Evolutionary conservation across 345 rosid genomes (phyloP), one percentile per base, ranked within the genome.

Genomic region (Aurinia saxatilis): DNA sequence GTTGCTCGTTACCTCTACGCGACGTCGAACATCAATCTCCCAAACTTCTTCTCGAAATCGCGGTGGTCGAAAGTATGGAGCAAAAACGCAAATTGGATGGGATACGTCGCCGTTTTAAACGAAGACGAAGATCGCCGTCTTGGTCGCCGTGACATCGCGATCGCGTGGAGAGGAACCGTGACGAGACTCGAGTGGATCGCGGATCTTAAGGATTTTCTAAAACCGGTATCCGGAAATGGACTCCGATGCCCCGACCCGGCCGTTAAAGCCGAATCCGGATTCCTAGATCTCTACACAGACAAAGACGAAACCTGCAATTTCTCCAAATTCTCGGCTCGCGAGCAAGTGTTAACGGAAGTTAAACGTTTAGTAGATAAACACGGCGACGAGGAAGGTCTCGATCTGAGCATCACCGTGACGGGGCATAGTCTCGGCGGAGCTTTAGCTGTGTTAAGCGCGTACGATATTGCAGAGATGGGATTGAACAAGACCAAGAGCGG

Each of bases 401-500:
- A 75, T 48, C 10, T 81, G 0, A 88, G 90, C 82, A 77, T 88
- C 23, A 86, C 87, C 0, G 34, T 86, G 17, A 81, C 90, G 0
- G 96, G 96, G 0, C 96, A 88, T 66, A 88, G 96, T 14, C 39
- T 86, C 0, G 96, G 96, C 6, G 68, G 81, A 5, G 93, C 96
- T 1, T 17, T 85, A 65, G 96, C 88, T 0, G 62, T 86, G 15
- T 17, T 88, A 5, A 85, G 84, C 36, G 92, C 90, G n/a, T 85
- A 79, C 40, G 90, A 85, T 31, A 70, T 88, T 0, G 88, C 58
- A 2, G 88, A 86, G 67, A 77, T 85, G 2, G 88, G 88, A 2
- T n/a, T 85, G 11, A 77, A 84, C 5, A 42, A 41, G 39, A 30
- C 57, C n/a, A 30, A 5, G 79, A 11, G 66, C 65, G 13, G 68